Evolutionary conservation across 148 eudicot species (phyloP), one percentile per base, ranked within the genome.

Genomic region (Silene conica): DNA sequence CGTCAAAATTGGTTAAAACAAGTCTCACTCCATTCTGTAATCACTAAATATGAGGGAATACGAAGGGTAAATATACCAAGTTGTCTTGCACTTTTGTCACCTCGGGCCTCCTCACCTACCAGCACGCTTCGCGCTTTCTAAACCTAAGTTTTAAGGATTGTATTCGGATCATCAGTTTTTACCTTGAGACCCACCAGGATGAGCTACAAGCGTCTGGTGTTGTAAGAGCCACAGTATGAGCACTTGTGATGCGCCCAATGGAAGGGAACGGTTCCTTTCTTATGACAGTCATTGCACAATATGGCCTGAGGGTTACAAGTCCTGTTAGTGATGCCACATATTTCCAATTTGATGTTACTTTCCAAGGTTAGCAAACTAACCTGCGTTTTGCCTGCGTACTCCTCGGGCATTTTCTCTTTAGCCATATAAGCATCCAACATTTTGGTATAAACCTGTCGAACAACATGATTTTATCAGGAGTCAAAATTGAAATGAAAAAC

Each of bases 161-260:
- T 22, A 11, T 63, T 21, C 48, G 6, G 16, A 74, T 79, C 62
- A 73, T 65, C 70, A 67, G 20, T 25, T 64, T 63, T 46, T 15
- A 9, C 62, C 77, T 38, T 74, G 60, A 68, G 25, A 57, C 26
- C 31, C 21, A 41, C 41, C 45, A 43, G 45, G 63, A 28, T 20
- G 38, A 64, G 57, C 85, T 87, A 93, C 18, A 93, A 68, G 77
- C 81, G 86, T 80, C 95, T 77, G 57, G 98, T 90, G 78, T 93
- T 93, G 83, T 90, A 93, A 19, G 96, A 93, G 66, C 96, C 90
- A 74, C 98, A 93, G 67, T 74, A 68, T 61, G 88, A 69, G 82
- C 98, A 93, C 83, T 93, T 93, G 86, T 85, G 96, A 82, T 93
- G 82, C 63, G 85, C 80, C 91, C 91, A 91, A 64, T 93, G 98